These are phyloP conservation scores for Helicosporidium sp. DNA, from an alignment of 139 green algal species.

Conservation along the genomic window DNA sequence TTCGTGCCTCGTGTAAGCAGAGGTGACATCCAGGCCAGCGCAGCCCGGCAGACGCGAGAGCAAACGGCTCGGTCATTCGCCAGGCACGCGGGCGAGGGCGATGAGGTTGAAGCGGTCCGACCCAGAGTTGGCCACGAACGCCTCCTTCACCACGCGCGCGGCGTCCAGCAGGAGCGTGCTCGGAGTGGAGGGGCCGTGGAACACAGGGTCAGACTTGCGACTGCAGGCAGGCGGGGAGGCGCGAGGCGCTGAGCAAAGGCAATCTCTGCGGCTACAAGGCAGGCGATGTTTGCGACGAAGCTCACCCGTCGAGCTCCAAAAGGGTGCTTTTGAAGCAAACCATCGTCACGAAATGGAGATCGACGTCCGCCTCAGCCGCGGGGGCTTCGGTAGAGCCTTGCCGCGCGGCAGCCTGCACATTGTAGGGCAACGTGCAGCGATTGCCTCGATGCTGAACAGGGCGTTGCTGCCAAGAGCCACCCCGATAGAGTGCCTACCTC, in stretches of 20 bases:
- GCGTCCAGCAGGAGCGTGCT: constrained; percentile 42
- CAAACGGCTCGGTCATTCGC: too few relatives aligned
- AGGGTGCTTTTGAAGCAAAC: constrained; percentile 40
- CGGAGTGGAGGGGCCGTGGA: constrained; percentile 33
- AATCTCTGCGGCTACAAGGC: neutral
- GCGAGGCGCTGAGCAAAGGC: neutral
- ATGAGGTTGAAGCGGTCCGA: constrained; percentile 37
- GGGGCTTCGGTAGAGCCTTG: constrained; percentile 40
- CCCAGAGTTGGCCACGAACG: constrained; percentile 28
- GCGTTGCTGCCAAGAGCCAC: neutral
- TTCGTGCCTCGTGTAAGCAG: too few relatives aligned
- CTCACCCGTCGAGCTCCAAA: constrained; percentile 56
- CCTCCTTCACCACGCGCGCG: constrained; percentile 20
- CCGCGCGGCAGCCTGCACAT: constrained; percentile 34
- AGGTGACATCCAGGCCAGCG: too few relatives aligned
- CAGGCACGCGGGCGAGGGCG: constrained; percentile 30
- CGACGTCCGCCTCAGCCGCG: constrained; percentile 36
- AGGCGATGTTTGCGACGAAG: neutral
- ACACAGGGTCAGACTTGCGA: constrained; percentile 33
- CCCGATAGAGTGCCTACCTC: constrained; percentile 12
- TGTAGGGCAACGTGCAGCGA: too few relatives aligned
- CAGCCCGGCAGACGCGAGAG: too few relatives aligned
- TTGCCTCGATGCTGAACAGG: too few relatives aligned
- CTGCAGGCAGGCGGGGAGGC: neutral
- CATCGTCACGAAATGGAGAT: constrained; percentile 76